Evolutionary conservation across 257 asterid species (phyloP).

Genomic region (Fraxinus cuspidata): DNA sequence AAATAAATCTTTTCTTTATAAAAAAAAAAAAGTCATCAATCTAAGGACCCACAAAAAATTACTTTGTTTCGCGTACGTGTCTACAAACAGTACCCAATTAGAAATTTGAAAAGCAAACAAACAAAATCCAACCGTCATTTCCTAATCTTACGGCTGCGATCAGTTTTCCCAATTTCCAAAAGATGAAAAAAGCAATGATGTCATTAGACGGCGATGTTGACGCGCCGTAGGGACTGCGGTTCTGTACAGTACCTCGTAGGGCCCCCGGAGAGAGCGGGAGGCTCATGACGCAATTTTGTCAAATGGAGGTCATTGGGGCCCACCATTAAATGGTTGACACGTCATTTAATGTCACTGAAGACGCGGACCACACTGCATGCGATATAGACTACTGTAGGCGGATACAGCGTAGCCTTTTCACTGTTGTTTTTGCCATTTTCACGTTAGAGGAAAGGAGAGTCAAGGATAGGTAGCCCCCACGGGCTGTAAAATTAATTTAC

Average conservation of each 20-base stretch:
- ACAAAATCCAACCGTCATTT: not conserved
- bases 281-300: constrained; percentile 1
- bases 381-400: not conserved
- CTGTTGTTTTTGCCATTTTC: constrained; percentile 3
- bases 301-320: constrained; percentile 6
- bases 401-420: not conserved
- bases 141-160: not conserved
- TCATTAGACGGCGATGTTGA: constrained; percentile 7
- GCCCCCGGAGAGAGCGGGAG: constrained; percentile 7
- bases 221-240: not conserved
- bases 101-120: not conserved
- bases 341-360: not conserved
- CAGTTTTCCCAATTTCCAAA: constrained; percentile 1
- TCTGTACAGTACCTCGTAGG: not conserved
- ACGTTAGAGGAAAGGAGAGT: not conserved
- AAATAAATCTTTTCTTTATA: no score
- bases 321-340: not conserved
- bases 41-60: not conserved
- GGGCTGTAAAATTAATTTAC: not conserved
- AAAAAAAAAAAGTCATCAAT: constrained; percentile 3
- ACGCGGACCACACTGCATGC: constrained; percentile 3
- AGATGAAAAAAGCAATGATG: constrained; percentile 2
- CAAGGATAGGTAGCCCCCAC: not conserved
- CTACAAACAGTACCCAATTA: not conserved
- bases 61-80: constrained; percentile 16